Percentiles rank a stretch among this genome's conserved stretches.
phyloP scores from a whole-genome alignment of 257 asterid species.

The Nicotiana otophora region DNA sequence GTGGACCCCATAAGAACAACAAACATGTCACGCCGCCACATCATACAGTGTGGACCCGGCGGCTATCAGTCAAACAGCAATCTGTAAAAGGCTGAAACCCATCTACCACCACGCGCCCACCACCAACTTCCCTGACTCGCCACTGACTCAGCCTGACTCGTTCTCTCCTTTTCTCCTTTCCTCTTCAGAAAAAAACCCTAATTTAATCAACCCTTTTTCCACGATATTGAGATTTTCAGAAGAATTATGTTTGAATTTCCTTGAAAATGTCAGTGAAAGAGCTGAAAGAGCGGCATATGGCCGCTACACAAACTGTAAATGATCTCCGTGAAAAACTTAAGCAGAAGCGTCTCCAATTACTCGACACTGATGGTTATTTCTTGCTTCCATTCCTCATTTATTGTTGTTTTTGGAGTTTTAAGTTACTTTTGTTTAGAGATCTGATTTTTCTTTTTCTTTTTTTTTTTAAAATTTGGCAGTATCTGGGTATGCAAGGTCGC shows the following conservation, averaged over 20 bases:
- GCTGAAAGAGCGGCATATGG: constrained; percentile 86
- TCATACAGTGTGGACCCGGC: constrained; percentile 13
- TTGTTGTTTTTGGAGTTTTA: not conserved
- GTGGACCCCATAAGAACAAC: not conserved
- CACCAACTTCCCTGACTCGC: not conserved
- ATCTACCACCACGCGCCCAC: constrained; percentile 3
- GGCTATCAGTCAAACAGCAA: constrained; percentile 1
- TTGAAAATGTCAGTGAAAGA: constrained; percentile 65
- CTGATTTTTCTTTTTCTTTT: constrained; percentile 21
- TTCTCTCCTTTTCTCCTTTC: not conserved
- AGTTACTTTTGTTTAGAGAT: constrained; percentile 17
- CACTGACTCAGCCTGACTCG: not conserved
- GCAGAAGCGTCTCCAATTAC: constrained; percentile 74
- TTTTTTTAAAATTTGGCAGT: constrained; percentile 33
- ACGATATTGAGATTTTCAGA: not conserved
- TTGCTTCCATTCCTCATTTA: not conserved
- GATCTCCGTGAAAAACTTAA: constrained; percentile 64
- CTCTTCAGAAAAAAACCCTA: not conserved
- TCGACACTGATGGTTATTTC: constrained; percentile 72
- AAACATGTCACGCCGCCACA: constrained; percentile 8
- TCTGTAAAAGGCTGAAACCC: not conserved
- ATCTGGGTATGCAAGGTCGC: constrained; percentile 72
- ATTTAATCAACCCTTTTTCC: not conserved
- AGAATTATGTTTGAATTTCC: not conserved
- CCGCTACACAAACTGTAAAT: constrained; percentile 74